These are phyloP conservation scores for Podaxis sp. DNA, from an alignment of 768 basidiomycete genomes.

Conservation along the genomic window DNA sequence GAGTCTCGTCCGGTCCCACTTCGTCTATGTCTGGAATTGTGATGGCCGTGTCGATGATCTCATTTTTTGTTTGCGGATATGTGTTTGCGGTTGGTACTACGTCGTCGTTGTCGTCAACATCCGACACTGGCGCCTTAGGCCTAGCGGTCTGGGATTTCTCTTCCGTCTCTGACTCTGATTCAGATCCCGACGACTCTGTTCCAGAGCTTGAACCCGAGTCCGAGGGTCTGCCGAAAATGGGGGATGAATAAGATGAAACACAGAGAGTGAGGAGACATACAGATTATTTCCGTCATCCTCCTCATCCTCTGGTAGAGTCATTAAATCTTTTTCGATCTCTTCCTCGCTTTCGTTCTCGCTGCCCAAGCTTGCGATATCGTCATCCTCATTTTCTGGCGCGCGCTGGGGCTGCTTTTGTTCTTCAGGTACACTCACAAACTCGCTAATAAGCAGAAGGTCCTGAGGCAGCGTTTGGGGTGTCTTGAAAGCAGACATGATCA, in stretches of 20 bases:
- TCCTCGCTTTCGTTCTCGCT: constrained; percentile 65
- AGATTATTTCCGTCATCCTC: constrained; percentile 19
- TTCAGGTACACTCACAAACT: constrained; percentile 45
- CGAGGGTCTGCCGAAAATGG: constrained; percentile 23
- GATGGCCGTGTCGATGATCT: constrained; percentile 55
- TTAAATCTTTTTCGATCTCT: constrained; percentile 67
- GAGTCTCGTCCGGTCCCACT: constrained; percentile 55
- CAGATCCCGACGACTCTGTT: constrained; percentile 34
- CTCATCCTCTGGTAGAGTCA: constrained; percentile 32
- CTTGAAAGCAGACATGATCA: constrained; percentile 46
- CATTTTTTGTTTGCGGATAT: constrained; percentile 67
- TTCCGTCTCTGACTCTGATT: constrained; percentile 19
- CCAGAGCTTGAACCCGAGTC: constrained; percentile 37
- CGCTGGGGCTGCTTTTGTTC: background rate
- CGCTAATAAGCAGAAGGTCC: constrained; percentile 71
- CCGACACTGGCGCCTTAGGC: constrained; percentile 19
- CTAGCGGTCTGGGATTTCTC: constrained; percentile 12
- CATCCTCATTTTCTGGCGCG: constrained; percentile 22
- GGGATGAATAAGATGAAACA: constrained; percentile 5
- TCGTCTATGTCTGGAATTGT: constrained; percentile 58
- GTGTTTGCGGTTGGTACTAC: constrained; percentile 31
- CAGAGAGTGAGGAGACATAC: constrained; percentile 10
- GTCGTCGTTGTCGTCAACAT: constrained; percentile 57
- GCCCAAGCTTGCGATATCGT: constrained; percentile 52
- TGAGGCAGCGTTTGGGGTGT: constrained; percentile 61